phyloP scores from a whole-genome alignment of 2,329 filamentous ascomycete species.

The Talaromyces amestolkiae region DNA sequence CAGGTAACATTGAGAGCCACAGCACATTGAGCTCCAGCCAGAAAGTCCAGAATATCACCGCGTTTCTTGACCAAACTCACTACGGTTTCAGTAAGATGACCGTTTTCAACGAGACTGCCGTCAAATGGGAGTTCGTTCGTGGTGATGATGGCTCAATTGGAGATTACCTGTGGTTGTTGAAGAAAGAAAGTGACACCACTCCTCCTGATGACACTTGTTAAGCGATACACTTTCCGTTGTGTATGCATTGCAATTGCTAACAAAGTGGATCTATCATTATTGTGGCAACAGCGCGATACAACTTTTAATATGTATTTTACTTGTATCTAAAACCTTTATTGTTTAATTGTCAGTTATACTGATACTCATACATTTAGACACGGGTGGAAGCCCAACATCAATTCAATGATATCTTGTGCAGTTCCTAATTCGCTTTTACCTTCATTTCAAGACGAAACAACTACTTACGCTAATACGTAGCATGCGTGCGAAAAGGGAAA shows the following conservation, averaged over 20 bases:
- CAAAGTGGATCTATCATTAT: too few relatives aligned
- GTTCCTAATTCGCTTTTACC: not conserved
- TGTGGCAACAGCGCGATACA: not conserved
- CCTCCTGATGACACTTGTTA: conserved; percentile 15
- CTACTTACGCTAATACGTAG: not conserved
- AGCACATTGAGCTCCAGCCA: conserved; percentile 38
- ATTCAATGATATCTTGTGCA: not conserved
- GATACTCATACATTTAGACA: not conserved
- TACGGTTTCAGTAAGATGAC: conserved; percentile 52
- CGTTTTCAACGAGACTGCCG: conserved; percentile 40
- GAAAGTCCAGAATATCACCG: conserved; percentile 43
- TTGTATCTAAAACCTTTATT: not conserved
- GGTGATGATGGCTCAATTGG: conserved; percentile 40
- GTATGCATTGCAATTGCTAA: not conserved
- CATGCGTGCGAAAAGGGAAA: not conserved
- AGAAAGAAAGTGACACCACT: conserved; percentile 21
- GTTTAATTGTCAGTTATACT: not conserved
- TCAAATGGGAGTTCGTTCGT: conserved; percentile 49
- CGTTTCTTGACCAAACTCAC: conserved; percentile 45
- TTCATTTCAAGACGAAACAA: not conserved
- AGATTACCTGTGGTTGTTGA: conserved; percentile 40
- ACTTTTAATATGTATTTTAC: conserved; percentile 1
- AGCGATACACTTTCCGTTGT: not conserved
- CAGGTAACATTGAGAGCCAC: conserved; percentile 54
- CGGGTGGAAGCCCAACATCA: not conserved